A percentile compares a stretch with the other conserved stretches of the same genome.
phyloP scores from a whole-genome alignment of 192 early-diverging fungal species.

The Spinellus fusiger region DNA sequence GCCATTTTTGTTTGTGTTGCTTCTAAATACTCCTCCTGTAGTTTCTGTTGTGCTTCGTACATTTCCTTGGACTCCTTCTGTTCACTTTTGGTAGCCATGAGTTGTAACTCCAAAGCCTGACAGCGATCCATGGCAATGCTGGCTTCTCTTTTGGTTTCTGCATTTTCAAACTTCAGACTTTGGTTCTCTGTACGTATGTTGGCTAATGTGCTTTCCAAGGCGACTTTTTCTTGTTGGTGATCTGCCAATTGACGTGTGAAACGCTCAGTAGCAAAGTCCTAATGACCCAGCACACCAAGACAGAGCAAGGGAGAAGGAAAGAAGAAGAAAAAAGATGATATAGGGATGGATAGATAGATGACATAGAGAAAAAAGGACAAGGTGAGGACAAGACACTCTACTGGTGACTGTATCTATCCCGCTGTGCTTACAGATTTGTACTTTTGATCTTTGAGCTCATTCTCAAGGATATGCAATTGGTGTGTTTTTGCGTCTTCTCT shows the following conservation, averaged over 20 bases:
- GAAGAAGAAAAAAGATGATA: no score
- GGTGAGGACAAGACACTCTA: no score
- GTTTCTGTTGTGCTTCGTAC: background rate
- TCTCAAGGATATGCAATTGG: no score
- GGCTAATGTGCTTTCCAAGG: background rate
- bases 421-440: no score
- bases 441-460: no score
- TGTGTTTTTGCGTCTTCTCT: no score
- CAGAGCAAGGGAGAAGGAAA: no score
- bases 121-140: background rate
- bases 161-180: background rate
- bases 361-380: no score
- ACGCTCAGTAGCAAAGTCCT: background rate
- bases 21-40: background rate
- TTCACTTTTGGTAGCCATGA: background rate
- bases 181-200: background rate
- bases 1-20: background rate
- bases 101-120: background rate
- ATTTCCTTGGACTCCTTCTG: background rate
- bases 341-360: no score
- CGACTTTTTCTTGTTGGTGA: background rate
- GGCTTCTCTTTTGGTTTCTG: background rate
- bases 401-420: no score
- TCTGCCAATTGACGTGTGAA: background rate
- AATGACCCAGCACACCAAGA: background rate